A percentile compares a stretch with the other conserved stretches of the same genome.
Evolutionary conservation across 352 stramenopile species (phyloP).

Genomic region (Discostella stelligera): DNA sequence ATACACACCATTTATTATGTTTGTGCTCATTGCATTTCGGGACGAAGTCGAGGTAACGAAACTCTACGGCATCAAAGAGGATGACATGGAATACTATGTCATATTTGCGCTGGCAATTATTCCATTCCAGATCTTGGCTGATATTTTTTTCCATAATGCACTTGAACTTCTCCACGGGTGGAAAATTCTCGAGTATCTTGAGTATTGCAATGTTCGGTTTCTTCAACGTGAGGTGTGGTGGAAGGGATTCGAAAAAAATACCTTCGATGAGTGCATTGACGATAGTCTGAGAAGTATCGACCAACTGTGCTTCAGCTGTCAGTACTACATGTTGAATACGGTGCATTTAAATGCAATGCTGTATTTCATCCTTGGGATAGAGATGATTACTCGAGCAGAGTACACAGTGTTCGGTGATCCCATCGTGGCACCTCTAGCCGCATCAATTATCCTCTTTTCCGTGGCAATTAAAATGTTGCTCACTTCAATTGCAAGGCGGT

Average conservation of each 20-base stretch:
- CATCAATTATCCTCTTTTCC: slow-evolving; percentile 51
- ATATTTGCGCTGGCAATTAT: slow-evolving; percentile 94
- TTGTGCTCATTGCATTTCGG: slow-evolving; percentile 93
- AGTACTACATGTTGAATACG: slow-evolving; percentile 97
- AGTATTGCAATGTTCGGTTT: slow-evolving; percentile 94
- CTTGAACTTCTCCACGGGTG: slow-evolving; percentile 96
- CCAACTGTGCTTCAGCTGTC: slow-evolving; percentile 94
- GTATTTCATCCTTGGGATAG: slow-evolving; percentile 91
- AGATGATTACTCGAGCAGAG: slow-evolving; percentile 92
- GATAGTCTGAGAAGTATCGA: slow-evolving; percentile 92
- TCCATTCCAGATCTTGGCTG: slow-evolving; percentile 90
- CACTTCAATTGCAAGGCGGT: slow-evolving; percentile 85
- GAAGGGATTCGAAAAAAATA: slow-evolving; percentile 92
- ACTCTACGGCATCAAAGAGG: slow-evolving; percentile 94
- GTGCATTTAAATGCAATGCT: slow-evolving; percentile 93
- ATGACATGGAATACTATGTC: slow-evolving; percentile 97
- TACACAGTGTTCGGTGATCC: slow-evolving; percentile 97
- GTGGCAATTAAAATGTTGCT: slow-evolving; percentile 81
- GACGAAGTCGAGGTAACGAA: slow-evolving; percentile 91
- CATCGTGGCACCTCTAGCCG: slow-evolving; percentile 75
- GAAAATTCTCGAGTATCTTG: slow-evolving; percentile 97
- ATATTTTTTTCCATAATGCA: slow-evolving; percentile 93
- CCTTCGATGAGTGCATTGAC: slow-evolving; percentile 96
- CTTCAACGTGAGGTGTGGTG: slow-evolving; percentile 93
- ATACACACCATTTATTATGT: slow-evolving; percentile 92